A percentile compares a stretch with the other conserved stretches of the same genome.
phyloP scores from a whole-genome alignment of 2,329 filamentous ascomycete genomes.

The Nigrospora oryzae region DNA sequence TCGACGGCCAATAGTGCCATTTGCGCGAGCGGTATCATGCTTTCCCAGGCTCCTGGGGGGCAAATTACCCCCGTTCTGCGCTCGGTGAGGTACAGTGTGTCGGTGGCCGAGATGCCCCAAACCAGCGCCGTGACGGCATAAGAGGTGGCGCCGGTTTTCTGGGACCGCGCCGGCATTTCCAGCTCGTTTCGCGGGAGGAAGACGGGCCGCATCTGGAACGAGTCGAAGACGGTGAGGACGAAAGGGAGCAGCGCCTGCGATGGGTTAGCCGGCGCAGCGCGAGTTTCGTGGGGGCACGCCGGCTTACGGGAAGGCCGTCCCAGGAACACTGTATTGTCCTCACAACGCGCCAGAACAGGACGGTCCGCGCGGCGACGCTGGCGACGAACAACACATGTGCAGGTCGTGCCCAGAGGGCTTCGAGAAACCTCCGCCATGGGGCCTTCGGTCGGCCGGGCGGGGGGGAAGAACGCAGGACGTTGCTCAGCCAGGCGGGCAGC shows the following conservation, averaged over 20 bases:
- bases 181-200: conserved; percentile 12
- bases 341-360: conserved; percentile 21
- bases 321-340: conserved; percentile 24
- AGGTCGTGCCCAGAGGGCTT: conserved; percentile 1
- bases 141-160: conserved; percentile 1
- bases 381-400: conserved; percentile 12
- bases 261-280: background rate
- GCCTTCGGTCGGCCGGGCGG: background rate
- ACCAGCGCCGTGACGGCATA: conserved; percentile 15
- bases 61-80: conserved; percentile 19
- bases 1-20: conserved; percentile 18
- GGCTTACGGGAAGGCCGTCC: conserved; percentile 23
- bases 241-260: conserved; percentile 22
- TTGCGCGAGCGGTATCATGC: conserved; percentile 20
- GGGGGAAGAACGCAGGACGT: background rate
- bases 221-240: conserved; percentile 13
- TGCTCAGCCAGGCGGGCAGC: background rate
- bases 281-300: no score
- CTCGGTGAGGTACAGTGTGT: conserved; percentile 16
- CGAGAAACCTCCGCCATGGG: background rate
- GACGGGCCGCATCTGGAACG: conserved; percentile 9
- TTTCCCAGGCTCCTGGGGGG: conserved; percentile 16
- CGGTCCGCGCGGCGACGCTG: conserved; percentile 14
- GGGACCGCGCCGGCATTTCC: background rate
- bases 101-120: conserved; percentile 22